Evolutionary conservation across 2,329 filamentous ascomycete species (phyloP).

Genomic region (Sclerotinia sclerotiorum): DNA sequence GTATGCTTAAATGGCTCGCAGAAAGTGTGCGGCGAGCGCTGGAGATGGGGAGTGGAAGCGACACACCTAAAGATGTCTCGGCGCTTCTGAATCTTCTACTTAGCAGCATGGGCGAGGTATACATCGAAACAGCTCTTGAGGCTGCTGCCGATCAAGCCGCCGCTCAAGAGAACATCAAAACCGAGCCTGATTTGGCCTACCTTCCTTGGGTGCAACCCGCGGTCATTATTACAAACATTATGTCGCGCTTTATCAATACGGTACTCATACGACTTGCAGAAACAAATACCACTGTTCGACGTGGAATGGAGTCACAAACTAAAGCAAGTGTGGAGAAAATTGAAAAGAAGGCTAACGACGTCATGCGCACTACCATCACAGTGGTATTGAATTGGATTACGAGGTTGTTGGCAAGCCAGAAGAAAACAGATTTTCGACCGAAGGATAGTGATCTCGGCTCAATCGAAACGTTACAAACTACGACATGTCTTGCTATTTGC

Average conservation of each 20-base stretch:
- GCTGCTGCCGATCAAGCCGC: conserved; percentile 72
- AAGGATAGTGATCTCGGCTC: conserved; percentile 62
- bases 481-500: conserved; percentile 78
- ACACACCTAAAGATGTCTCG: conserved; percentile 92
- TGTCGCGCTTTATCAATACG: conserved; percentile 87
- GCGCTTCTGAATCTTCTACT: conserved; percentile 81
- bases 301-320: conserved; percentile 68
- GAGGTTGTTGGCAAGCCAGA: conserved; percentile 63
- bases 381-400: conserved; percentile 62
- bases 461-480: conserved; percentile 78
- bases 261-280: conserved; percentile 88
- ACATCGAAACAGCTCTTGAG: conserved; percentile 65
- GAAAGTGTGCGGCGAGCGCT: conserved; percentile 90
- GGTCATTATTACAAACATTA: conserved; percentile 86
- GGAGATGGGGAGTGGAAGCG: conserved; percentile 81
- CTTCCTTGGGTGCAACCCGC: conserved; percentile 75
- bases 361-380: conserved; percentile 68
- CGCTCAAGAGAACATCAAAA: conserved; percentile 74
- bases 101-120: conserved; percentile 82
- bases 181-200: conserved; percentile 84
- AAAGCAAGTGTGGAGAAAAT: conserved; percentile 59
- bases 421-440: conserved; percentile 69
- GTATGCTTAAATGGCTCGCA: conserved; percentile 96
- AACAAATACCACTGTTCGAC: conserved; percentile 80
- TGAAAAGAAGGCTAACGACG: conserved; percentile 67